phyloP scores from a whole-genome alignment of 805 yeast species.

The Diddensiella santjacobensis region DNA sequence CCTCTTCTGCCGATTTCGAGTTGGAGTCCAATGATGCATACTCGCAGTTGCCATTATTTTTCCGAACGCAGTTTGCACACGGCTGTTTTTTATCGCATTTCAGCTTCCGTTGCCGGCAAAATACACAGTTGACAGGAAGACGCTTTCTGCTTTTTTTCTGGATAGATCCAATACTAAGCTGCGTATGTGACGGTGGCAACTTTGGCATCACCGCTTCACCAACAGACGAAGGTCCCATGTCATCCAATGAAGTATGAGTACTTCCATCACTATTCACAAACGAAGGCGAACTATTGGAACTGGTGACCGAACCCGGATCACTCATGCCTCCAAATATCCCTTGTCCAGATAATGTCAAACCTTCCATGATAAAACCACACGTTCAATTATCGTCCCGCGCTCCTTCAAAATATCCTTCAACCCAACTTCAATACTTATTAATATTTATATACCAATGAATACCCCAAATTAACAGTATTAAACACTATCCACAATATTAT shows the following conservation, averaged over 20 bases:
- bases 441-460: no score
- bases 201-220: constrained; percentile 14
- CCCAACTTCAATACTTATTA: no score
- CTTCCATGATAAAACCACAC: background rate
- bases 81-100: constrained; percentile 34
- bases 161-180: constrained; percentile 11
- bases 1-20: background rate
- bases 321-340: background rate
- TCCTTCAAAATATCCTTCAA: no score
- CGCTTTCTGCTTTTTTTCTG: constrained; percentile 29
- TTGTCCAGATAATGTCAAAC: background rate
- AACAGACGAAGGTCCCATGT: background rate
- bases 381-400: no score
- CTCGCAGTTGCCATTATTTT: constrained; percentile 19
- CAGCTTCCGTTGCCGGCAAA: constrained; percentile 33
- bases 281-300: background rate
- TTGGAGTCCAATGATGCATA: constrained; percentile 7
- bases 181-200: constrained; percentile 19
- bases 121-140: constrained; percentile 31
- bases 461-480: no score
- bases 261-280: background rate
- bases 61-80: constrained; percentile 31
- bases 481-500: no score
- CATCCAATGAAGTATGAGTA: background rate
- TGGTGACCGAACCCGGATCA: background rate